A percentile compares a stretch with the other conserved stretches of the same genome.
These are phyloP conservation scores for Agroathelia rolfsii DNA, from an alignment of 1,284 basidiomycete species.

Conservation along the genomic window DNA sequence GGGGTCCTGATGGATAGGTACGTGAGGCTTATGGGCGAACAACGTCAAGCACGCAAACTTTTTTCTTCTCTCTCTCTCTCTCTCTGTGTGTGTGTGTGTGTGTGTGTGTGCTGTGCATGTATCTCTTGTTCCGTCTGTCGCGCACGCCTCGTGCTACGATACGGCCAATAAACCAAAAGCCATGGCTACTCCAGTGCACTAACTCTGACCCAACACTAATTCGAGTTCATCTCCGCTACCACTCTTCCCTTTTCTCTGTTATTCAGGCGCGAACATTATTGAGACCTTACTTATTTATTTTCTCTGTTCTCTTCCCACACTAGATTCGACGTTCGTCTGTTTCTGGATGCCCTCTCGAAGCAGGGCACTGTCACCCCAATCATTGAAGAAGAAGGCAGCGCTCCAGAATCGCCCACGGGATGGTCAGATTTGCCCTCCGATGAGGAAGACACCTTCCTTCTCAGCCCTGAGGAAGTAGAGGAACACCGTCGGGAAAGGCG, in stretches of 20 bases:
- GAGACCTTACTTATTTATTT: slow-evolving; percentile 8
- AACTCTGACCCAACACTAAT: slow-evolving; percentile 8
- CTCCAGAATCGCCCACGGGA: slow-evolving; percentile 40
- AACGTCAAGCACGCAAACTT: slow-evolving; percentile 11
- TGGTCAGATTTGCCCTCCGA: slow-evolving; percentile 81
- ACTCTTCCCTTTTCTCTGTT: too few relatives aligned
- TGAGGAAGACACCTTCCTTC: slow-evolving; percentile 71
- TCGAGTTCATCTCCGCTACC: slow-evolving; percentile 9
- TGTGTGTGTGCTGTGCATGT: slow-evolving; percentile 7
- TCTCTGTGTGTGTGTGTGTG: neutral
- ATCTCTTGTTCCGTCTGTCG: slow-evolving; percentile 6
- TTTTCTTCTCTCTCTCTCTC: slow-evolving; percentile 9
- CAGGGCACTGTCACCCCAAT: neutral
- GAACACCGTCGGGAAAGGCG: slow-evolving; percentile 62
- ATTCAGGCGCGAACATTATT: too few relatives aligned
- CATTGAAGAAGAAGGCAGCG: slow-evolving; percentile 12
- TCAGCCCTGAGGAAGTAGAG: slow-evolving; percentile 54
- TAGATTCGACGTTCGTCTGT: slow-evolving; percentile 73
- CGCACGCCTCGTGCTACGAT: too few relatives aligned
- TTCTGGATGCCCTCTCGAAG: slow-evolving; percentile 44
- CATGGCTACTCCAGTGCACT: too few relatives aligned
- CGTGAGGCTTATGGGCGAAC: slow-evolving; percentile 25
- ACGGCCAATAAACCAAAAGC: too few relatives aligned
- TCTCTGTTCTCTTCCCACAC: slow-evolving; percentile 10
- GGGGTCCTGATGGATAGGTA: slow-evolving; percentile 56